Evolutionary conservation across 768 basidiomycete species (phyloP).

Genomic region (Calocera viscosa): DNA sequence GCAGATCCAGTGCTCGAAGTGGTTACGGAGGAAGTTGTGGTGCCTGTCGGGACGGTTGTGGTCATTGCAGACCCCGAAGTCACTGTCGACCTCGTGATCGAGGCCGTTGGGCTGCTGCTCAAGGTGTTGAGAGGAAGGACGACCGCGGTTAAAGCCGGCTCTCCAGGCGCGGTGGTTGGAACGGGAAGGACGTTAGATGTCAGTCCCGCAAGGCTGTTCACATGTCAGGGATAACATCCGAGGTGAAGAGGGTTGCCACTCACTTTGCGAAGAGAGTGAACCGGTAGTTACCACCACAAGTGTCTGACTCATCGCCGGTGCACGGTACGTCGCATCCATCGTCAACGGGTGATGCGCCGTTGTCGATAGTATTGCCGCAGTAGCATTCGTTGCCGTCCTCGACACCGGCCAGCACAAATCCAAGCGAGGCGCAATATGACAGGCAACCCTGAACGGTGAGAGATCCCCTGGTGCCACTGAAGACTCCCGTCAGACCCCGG

Average conservation of each 20-base stretch:
- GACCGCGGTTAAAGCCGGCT: not conserved
- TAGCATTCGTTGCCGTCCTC: constrained; percentile 22
- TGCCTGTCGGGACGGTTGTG: not conserved
- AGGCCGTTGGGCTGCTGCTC: not conserved
- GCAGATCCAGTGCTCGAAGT: not conserved
- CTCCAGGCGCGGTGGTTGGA: not conserved
- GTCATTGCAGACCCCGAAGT: too few species aligned
- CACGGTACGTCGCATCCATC: constrained; percentile 20
- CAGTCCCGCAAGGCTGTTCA: not conserved
- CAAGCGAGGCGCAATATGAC: constrained; percentile 17
- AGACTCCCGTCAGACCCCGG: not conserved
- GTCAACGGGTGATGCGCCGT: constrained; percentile 19
- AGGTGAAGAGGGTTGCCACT: not conserved
- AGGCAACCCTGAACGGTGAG: constrained; percentile 15
- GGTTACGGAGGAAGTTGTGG: not conserved
- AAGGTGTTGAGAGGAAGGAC: not conserved
- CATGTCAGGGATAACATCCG: not conserved
- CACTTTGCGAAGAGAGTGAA: constrained; percentile 6
- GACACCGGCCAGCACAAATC: constrained; percentile 20
- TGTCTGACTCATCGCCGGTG: constrained; percentile 1
- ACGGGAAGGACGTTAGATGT: not conserved
- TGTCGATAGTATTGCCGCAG: constrained; percentile 19
- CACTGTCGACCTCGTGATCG: not conserved
- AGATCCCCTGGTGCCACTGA: not conserved
- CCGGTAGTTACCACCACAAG: constrained; percentile 9